Conservation (phyloP, 2,329 filamentous ascomycete species). For the Fonsecaea nubica region DNA sequence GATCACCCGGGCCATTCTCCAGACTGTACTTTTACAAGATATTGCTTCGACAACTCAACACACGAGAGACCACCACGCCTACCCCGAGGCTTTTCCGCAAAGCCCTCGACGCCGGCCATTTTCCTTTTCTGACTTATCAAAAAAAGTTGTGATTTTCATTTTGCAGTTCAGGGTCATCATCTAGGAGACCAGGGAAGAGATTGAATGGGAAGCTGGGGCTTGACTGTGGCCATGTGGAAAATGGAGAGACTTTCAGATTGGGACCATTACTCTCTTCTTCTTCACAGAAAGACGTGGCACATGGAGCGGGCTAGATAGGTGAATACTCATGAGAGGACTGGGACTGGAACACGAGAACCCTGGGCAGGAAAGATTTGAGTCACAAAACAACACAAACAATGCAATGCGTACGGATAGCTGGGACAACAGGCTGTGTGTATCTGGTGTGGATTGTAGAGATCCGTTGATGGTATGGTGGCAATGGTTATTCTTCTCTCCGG, state of each 20-base stretch:
- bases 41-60: conserved; percentile 16
- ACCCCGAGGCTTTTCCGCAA: not conserved
- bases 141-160: conserved; percentile 22
- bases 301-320: conserved; percentile 16
- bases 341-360: conserved; percentile 9
- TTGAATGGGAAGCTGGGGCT: conserved; percentile 7
- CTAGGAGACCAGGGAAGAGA: conserved; percentile 4
- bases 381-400: conserved; percentile 16
- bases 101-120: not conserved
- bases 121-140: conserved; percentile 1
- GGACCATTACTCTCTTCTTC: conserved; percentile 13
- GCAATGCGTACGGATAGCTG: conserved; percentile 24
- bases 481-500: not conserved
- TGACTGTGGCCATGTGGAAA: not conserved
- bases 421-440: conserved; percentile 9
- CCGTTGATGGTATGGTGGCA: conserved; percentile 12
- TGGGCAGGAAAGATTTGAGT: conserved; percentile 13
- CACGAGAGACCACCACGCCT: conserved; percentile 2
- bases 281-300: not conserved
- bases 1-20: not conserved
- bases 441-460: conserved; percentile 17
- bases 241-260: conserved; percentile 12
- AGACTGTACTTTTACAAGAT: conserved; percentile 22
- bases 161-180: conserved; percentile 3
- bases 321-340: not conserved